Conservation (phyloP, 2,329 filamentous ascomycete genomes). For the Orbilia ellipsospora region DNA sequence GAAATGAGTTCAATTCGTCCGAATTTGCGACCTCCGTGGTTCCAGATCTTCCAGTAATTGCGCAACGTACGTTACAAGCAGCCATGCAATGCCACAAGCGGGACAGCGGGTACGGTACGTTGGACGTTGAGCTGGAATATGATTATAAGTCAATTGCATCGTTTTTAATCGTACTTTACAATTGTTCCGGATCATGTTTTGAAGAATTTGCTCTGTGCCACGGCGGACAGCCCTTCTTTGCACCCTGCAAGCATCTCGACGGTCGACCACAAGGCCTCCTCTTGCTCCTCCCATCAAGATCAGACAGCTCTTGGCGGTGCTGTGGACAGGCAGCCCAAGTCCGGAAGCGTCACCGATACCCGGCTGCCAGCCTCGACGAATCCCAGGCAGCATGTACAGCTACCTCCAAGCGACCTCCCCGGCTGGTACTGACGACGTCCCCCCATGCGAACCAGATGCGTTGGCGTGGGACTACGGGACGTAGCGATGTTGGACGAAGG, state of each 20-base stretch:
- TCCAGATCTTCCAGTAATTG: conserved; percentile 37
- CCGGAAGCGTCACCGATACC: conserved; percentile 16
- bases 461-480: conserved; percentile 54
- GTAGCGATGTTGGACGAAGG: conserved; percentile 52
- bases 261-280: conserved; percentile 6
- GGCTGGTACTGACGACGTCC: conserved; percentile 7
- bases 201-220: conserved; percentile 8
- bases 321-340: conserved; percentile 21
- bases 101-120: conserved; percentile 27
- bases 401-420: conserved; percentile 19
- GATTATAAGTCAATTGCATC: conserved; percentile 1
- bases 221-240: background rate
- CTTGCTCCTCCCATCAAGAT: background rate
- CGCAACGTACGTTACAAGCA: conserved; percentile 28
- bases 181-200: background rate
- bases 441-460: conserved; percentile 37
- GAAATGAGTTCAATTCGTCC: conserved; percentile 9
- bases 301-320: background rate
- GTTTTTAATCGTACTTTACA: too few species aligned
- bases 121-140: conserved; percentile 12
- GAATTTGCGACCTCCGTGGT: conserved; percentile 40
- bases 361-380: background rate
- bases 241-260: background rate
- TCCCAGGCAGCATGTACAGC: conserved; percentile 7
- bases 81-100: conserved; percentile 43